phyloP scores from a whole-genome alignment of 169 alveolate species.

The Plasmodium inui region DNA sequence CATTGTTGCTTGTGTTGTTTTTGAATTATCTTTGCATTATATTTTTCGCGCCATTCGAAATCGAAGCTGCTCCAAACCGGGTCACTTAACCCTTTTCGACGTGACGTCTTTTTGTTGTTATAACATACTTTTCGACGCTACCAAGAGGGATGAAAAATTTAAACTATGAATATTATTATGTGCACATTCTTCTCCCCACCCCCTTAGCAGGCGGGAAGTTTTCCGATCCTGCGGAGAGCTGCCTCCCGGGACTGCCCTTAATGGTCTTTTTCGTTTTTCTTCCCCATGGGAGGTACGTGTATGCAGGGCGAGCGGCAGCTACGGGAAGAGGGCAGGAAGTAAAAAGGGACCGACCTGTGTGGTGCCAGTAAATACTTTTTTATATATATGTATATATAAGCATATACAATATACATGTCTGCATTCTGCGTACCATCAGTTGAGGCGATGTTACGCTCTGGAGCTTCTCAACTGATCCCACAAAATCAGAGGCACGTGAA shows the following conservation, averaged over 20 bases:
- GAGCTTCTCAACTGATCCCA: not conserved
- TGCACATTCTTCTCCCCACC: not conserved
- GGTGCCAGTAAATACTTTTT: not conserved
- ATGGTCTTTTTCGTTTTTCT: not conserved
- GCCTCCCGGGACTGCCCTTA: not conserved
- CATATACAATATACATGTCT: too few relatives aligned
- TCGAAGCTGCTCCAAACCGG: not conserved
- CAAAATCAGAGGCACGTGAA: not conserved
- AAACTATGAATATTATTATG: not conserved
- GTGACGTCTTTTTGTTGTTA: not conserved
- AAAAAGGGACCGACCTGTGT: not conserved
- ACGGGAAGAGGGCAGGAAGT: not conserved
- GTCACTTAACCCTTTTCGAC: not conserved
- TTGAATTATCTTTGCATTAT: not conserved
- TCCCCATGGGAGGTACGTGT: not conserved
- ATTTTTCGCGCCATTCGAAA: not conserved
- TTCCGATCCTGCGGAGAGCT: too few relatives aligned
- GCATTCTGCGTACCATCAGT: too few relatives aligned
- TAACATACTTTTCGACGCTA: not conserved
- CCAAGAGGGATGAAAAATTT: not conserved
- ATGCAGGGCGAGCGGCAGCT: not conserved
- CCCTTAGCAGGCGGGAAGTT: not conserved
- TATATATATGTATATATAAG: too few relatives aligned
- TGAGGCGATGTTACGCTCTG: too few relatives aligned
- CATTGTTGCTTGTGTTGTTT: not conserved